Evolutionary conservation across 2,329 filamentous ascomycete species (phyloP), one percentile per base, ranked within the genome.

Genomic region (Fusarium paranaense): DNA sequence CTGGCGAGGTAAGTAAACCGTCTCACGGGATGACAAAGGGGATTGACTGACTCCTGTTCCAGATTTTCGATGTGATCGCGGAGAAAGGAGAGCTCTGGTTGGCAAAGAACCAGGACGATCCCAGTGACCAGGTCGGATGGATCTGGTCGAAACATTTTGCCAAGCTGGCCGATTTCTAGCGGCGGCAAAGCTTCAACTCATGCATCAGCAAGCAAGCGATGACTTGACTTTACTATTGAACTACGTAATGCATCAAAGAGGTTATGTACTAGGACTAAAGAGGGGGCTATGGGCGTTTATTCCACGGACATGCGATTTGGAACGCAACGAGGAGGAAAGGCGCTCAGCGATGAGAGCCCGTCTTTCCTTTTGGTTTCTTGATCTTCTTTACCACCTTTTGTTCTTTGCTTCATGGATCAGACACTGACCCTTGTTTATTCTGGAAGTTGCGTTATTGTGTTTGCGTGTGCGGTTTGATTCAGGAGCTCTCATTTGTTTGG

Each of bases 81-180:
- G 95, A 98, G 83, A 98, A 98, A 82, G 97, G 97, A 73, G 97
- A 99, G 86, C 89, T 98, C 58, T 99, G 97, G 97, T 90, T 99
- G 66, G 97, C 97, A 62, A 95, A 95, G 83, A 99, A 99, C 81
- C 97, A 99, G 84, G 97, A 99, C 80, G 97, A 99, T 82, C 86
- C 91, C 2, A 88, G 86, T 13, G 90, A 93, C 74, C 89, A 91
- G 74, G 92, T 98, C 37, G 97, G 97, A 61, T 99, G 97, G 97
- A 98, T 99, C 79, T 99, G 97, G 97, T 97, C 95, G 79, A 98
- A 98, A 83, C 97, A 99, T 85, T 99, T 99, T 87, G 93, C 93
- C 62, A 90, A 90, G 80, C 80, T 91, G 72, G 89, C 89, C 58
- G 89, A 90, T 79, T 83, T 84, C 64, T 86, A 81, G 68, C 60